phyloP scores from a whole-genome alignment of 352 stramenopile genomes.

The Blastocystis sp. region DNA sequence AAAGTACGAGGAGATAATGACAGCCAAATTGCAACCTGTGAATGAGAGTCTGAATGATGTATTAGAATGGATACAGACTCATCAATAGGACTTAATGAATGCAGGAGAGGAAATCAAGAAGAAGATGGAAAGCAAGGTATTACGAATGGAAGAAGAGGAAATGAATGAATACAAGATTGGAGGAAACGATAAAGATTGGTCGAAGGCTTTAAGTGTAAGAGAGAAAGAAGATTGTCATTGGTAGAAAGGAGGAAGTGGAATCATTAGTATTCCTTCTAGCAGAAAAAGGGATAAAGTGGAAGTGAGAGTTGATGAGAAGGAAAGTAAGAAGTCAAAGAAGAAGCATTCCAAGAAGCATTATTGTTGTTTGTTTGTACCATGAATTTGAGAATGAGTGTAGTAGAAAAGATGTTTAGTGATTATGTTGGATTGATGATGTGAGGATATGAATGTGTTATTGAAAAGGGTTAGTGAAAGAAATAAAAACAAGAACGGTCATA shows the following conservation, averaged over 20 bases:
- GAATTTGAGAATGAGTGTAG: too few relatives aligned
- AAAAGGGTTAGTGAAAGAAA: too few relatives aligned
- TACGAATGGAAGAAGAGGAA: slow-evolving; percentile 70
- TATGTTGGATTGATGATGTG: too few relatives aligned
- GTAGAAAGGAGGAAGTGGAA: slow-evolving; percentile 20
- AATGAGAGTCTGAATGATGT: slow-evolving; percentile 76
- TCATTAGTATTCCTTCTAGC: slow-evolving; percentile 43
- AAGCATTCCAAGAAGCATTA: slow-evolving; percentile 26
- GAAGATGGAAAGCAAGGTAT: slow-evolving; percentile 66
- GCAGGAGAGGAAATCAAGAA: slow-evolving; percentile 70
- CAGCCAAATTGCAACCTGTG: slow-evolving; percentile 70
- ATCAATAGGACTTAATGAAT: slow-evolving; percentile 66
- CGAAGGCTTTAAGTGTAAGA: slow-evolving; percentile 65
- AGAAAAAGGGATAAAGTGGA: slow-evolving; percentile 19
- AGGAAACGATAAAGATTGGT: slow-evolving; percentile 84
- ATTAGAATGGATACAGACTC: slow-evolving; percentile 69
- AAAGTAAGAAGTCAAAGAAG: slow-evolving; percentile 59
- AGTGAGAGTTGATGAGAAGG: background rate
- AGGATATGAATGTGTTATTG: too few relatives aligned
- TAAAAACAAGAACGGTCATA: too few relatives aligned
- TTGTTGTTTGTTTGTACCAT: too few relatives aligned
- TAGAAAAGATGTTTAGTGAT: too few relatives aligned
- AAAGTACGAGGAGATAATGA: slow-evolving; percentile 70
- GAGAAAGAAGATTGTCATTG: background rate
- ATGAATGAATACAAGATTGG: slow-evolving; percentile 89